Base-by-base conservation (phyloP, 805 yeast genomes). In the Metschnikowia dekortorum region DNA sequence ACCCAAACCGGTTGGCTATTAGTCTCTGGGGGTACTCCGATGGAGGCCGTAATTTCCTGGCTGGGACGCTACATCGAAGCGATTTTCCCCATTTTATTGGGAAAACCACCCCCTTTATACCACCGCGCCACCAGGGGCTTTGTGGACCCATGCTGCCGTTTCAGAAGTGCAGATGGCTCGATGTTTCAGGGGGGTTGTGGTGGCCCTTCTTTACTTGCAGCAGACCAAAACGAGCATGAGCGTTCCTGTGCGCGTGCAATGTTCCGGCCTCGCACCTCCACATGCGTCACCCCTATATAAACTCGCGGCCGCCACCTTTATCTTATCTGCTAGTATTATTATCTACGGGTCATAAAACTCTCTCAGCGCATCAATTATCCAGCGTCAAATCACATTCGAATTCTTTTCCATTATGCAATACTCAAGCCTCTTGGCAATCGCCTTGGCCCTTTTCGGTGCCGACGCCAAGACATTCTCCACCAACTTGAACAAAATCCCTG, bases 401-500 rank as follows among this genome's bases (percentile, higher is more conserved):
- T 18, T 14, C n/a, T 26, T 31, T 35, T 3, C 11, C 49, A 56
- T 26, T 29, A 70, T 69, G 74, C 69, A 68, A 48, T 55, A 74
- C 44, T 58, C 70, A 29, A 66, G 73, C 28, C 67, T 78, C 55
- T 62, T 78, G 42, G 61, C 81, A 34, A 61, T 78, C 55, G 79
- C 80, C 48, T 61, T 70, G 50, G 64, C 69, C 32, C 61, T 70
- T 48, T 57, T 74, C 34, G 67, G 73, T 11, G 54, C 64, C 22
- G 75, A 79, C 39, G 85, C 82, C 44, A 81, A 75, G 54, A 72
- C 71, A 13, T 81, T 75, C 66, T 72, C 78, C 43, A 80, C 85
- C 43, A 78, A 79, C 58, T 76, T 85, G 62, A 75, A 78, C 61
- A 84, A 82, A 68, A 74, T 78, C 36, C 79, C 88, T 5, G 65